These are phyloP conservation scores for Scheffersomyces parashehatae DNA, from an alignment of 1,139 yeast species.

Conservation along the genomic window DNA sequence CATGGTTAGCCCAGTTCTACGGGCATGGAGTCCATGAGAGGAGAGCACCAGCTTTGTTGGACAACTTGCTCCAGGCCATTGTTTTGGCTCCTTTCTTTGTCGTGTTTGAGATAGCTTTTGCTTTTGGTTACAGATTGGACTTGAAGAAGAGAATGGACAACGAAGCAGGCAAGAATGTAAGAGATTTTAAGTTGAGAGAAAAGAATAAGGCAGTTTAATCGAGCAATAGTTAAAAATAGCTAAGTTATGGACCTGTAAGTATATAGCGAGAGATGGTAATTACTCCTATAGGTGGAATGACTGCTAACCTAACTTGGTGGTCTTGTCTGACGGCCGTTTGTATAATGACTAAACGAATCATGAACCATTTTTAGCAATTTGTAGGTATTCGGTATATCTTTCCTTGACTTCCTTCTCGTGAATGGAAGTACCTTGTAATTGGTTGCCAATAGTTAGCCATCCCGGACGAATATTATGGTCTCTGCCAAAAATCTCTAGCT, in stretches of 20 bases:
- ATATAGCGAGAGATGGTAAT: not conserved
- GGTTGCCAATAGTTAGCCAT: conserved; percentile 90
- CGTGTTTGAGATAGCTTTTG: conserved; percentile 71
- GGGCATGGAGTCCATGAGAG: conserved; percentile 86
- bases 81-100: conserved; percentile 93
- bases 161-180: conserved; percentile 42
- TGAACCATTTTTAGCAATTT: not conserved
- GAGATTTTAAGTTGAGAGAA: conserved; percentile 21
- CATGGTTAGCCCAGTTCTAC: conserved; percentile 87
- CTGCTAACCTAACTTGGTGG: too few relatives aligned
- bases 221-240: not conserved
- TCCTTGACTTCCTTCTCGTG: conserved; percentile 57
- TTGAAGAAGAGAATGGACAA: conserved; percentile 57
- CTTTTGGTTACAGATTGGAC: conserved; percentile 59
- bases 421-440: conserved; percentile 60
- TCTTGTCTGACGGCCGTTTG: not conserved
- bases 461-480: conserved; percentile 85
- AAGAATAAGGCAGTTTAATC: conserved; percentile 3
- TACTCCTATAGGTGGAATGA: not conserved
- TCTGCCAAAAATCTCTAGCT: conserved; percentile 86
- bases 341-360: not conserved
- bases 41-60: conserved; percentile 84
- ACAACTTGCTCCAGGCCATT: conserved; percentile 78
- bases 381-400: conserved; percentile 29
- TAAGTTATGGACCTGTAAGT: not conserved